Evolutionary conservation across 441 rosid species (phyloP).

Genomic region (Pelargonium myrrhifolium): DNA sequence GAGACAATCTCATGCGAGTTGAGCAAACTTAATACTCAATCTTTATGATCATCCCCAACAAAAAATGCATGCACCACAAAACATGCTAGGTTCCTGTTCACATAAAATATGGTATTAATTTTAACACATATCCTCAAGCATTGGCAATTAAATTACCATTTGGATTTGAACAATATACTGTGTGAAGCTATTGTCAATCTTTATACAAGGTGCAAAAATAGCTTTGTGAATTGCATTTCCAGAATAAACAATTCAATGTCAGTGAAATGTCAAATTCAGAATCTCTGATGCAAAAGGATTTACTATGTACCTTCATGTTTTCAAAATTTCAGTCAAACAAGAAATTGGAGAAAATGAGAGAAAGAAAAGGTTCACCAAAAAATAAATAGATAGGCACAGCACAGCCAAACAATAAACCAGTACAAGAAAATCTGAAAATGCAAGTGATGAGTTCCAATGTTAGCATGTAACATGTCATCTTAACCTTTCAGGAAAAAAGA

Average conservation of each 20-base stretch:
- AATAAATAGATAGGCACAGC: neutral
- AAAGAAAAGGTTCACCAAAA: constrained; percentile 13
- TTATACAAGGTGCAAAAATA: neutral
- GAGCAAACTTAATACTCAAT: neutral
- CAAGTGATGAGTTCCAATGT: neutral
- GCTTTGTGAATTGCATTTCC: neutral
- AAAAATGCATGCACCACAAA: neutral
- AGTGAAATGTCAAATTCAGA: constrained; percentile 58
- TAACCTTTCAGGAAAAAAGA: neutral
- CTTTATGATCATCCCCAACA: neutral
- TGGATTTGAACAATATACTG: neutral
- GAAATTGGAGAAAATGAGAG: constrained; percentile 12
- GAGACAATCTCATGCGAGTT: neutral
- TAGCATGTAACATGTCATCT: neutral
- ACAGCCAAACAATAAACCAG: constrained; percentile 4
- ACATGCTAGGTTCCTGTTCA: neutral
- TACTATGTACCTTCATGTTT: constrained; percentile 31
- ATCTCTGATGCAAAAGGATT: constrained; percentile 34
- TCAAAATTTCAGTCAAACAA: constrained; percentile 19
- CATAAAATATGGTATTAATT: neutral
- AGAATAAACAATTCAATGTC: constrained; percentile 7
- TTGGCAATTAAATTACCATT: neutral
- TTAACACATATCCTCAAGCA: neutral
- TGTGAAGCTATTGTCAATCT: neutral
- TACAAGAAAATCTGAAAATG: neutral